Conservation (phyloP, 1,284 basidiomycete genomes). For the Schizopora paradoxa region DNA sequence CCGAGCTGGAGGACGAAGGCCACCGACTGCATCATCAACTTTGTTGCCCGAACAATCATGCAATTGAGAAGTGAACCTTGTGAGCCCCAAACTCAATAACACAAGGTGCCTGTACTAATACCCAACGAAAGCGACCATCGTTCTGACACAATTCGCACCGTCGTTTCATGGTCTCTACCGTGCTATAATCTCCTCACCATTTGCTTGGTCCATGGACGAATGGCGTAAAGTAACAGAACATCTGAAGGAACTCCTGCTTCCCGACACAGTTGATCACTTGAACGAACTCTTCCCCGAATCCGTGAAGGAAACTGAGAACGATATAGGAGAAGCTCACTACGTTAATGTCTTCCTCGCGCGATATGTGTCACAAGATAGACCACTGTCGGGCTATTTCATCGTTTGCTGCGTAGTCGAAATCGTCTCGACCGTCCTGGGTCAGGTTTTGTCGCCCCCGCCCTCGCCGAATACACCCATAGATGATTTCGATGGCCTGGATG, state of each 20-base stretch:
- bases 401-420: conserved; percentile 82
- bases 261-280: conserved; percentile 58
- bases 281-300: conserved; percentile 64
- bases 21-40: conserved; percentile 52
- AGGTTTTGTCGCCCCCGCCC: conserved; percentile 52
- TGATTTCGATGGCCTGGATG: conserved; percentile 32
- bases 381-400: conserved; percentile 83
- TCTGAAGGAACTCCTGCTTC: conserved; percentile 53
- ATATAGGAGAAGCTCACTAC: conserved; percentile 48
- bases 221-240: conserved; percentile 56
- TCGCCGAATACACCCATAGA: conserved; percentile 22
- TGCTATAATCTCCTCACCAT: conserved; percentile 74
- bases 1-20: conserved; percentile 42
- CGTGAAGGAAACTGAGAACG: conserved; percentile 47
- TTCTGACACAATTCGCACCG: conserved; percentile 73
- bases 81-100: conserved; percentile 31
- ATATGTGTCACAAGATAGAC: conserved; percentile 70
- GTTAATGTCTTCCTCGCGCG: conserved; percentile 71
- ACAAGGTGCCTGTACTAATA: neutral
- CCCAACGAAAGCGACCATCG: conserved; percentile 49
- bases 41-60: conserved; percentile 52
- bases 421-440: conserved; percentile 79
- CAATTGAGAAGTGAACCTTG: conserved; percentile 50
- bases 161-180: conserved; percentile 85
- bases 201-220: conserved; percentile 66